A percentile compares a stretch with the other conserved stretches of the same genome.
Evolutionary conservation across 225 moss, liverwort and hornwort species (phyloP).

Genomic region (Ulota crispa): DNA sequence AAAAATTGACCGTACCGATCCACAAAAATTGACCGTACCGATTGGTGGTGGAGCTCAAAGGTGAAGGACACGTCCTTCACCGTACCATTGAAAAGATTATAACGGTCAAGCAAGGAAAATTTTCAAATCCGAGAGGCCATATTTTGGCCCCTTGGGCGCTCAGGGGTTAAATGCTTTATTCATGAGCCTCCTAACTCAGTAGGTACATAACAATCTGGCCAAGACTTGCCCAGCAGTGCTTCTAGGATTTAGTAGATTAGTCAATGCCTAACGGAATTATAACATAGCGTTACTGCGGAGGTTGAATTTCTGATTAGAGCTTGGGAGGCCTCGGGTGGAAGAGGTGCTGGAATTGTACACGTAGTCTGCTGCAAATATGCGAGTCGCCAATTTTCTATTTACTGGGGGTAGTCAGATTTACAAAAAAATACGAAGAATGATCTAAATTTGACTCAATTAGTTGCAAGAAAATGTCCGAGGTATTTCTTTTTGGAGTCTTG

Average conservation of each 20-base stretch:
- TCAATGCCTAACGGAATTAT: background rate
- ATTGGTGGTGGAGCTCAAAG: too few species aligned
- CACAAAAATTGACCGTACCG: too few species aligned
- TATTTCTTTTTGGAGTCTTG: background rate
- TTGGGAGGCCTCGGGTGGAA: background rate
- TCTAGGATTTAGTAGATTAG: background rate
- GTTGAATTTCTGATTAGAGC: conserved; percentile 14
- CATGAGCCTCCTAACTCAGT: too few species aligned
- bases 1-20: too few species aligned
- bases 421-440: background rate
- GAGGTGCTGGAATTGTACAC: background rate
- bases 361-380: background rate
- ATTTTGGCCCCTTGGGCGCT: too few species aligned
- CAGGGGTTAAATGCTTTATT: too few species aligned
- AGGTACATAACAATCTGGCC: background rate
- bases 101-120: too few species aligned
- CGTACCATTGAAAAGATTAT: too few species aligned
- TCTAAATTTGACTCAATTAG: background rate
- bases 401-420: background rate
- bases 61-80: too few species aligned
- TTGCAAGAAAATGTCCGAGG: conserved; percentile 8
- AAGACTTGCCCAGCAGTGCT: conserved; percentile 1
- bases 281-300: background rate
- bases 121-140: too few species aligned
- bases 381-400: background rate